Conservation (phyloP, 306 rosid genomes). For the Cicer arietinum region DNA sequence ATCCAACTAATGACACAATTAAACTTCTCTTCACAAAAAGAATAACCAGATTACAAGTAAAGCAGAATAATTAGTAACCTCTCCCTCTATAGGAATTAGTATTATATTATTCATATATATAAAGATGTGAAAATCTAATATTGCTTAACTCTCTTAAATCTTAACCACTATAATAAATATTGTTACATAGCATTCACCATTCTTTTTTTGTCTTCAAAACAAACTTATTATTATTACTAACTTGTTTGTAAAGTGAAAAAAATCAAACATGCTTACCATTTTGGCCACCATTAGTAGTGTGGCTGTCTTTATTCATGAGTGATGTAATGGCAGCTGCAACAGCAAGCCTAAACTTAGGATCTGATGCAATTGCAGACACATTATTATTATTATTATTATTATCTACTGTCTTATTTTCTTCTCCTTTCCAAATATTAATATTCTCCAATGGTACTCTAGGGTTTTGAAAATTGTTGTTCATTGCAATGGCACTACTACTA, state of each 20-base stretch:
- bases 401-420: constrained; percentile 34
- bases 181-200: background rate
- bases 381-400: constrained; percentile 45
- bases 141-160: background rate
- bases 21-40: background rate
- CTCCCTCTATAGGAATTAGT: background rate
- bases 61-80: background rate
- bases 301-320: constrained; percentile 68
- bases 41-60: background rate
- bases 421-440: constrained; percentile 45
- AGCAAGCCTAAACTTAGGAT: constrained; percentile 87
- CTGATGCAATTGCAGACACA: constrained; percentile 78
- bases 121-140: background rate
- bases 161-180: background rate
- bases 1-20: background rate
- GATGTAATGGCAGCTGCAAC: constrained; percentile 90
- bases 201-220: constrained; percentile 11
- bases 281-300: constrained; percentile 24
- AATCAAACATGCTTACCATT: constrained; percentile 10
- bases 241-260: background rate
- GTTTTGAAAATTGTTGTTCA: constrained; percentile 38
- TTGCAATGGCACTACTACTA: background rate
- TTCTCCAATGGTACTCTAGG: constrained; percentile 24
- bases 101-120: background rate
- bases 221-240: constrained; percentile 8